Evolutionary conservation across 495 filamentous ascomycete species (phyloP).

Genomic region (Hypomontagnella monticulosa): DNA sequence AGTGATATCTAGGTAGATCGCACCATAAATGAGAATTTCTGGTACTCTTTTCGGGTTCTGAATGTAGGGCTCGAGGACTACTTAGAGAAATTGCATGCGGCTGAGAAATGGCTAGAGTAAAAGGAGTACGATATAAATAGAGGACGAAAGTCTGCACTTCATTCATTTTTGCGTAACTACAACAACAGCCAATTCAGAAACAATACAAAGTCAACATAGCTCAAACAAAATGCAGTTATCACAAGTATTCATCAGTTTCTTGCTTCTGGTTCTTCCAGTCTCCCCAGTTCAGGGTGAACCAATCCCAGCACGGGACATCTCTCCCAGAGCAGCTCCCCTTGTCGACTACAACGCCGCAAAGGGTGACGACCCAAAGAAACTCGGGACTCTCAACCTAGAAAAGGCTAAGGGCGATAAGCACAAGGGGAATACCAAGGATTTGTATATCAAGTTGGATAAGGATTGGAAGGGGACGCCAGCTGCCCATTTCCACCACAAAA

Average conservation of each 20-base stretch:
- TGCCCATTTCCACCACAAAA: slow-evolving; percentile 30
- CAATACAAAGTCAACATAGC: background rate
- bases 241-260: slow-evolving; percentile 10
- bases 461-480: slow-evolving; percentile 19
- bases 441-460: slow-evolving; percentile 30
- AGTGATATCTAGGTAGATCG: background rate
- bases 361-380: slow-evolving; percentile 31
- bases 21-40: background rate
- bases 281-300: slow-evolving; percentile 16
- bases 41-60: background rate
- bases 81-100: background rate
- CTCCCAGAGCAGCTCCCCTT: slow-evolving; percentile 9
- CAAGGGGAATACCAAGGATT: slow-evolving; percentile 14
- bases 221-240: slow-evolving; percentile 7
- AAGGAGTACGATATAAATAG: background rate
- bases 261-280: background rate
- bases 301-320: slow-evolving; percentile 1
- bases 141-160: background rate
- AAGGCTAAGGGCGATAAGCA: slow-evolving; percentile 23
- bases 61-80: background rate
- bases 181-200: background rate
- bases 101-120: too few species aligned
- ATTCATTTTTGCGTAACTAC: background rate
- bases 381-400: slow-evolving; percentile 33
- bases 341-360: slow-evolving; percentile 27